Evolutionary conservation across 2,329 filamentous ascomycete genomes (phyloP).

Genomic region (Cercospora sojina): DNA sequence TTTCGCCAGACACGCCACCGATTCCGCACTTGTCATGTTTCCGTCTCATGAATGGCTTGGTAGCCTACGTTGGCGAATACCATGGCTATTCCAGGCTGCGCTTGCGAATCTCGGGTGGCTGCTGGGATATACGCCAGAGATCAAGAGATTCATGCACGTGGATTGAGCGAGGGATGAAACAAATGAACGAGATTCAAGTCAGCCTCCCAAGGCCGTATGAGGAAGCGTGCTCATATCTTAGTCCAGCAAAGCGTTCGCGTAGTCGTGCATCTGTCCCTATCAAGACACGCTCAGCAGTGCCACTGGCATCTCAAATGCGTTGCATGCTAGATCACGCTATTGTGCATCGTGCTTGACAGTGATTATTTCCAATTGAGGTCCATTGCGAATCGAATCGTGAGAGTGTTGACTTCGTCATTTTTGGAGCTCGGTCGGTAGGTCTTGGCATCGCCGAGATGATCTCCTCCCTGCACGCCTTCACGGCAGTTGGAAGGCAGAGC

Average conservation of each 20-base stretch:
- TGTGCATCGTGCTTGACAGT: too few relatives aligned
- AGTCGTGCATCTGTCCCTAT: neutral
- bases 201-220: neutral
- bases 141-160: constrained; percentile 3
- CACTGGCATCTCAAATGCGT: too few relatives aligned
- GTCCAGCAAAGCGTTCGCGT: neutral
- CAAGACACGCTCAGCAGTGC: too few relatives aligned
- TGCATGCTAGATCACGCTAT: too few relatives aligned
- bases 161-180: neutral
- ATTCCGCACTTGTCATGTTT: constrained; percentile 9
- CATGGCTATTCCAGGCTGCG: neutral
- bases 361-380: too few relatives aligned
- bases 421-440: neutral
- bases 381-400: neutral
- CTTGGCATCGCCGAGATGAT: neutral
- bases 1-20: constrained; percentile 2
- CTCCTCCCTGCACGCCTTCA: constrained; percentile 5
- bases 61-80: neutral
- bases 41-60: neutral
- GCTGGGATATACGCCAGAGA: constrained; percentile 9
- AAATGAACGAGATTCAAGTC: too few relatives aligned
- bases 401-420: neutral
- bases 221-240: neutral
- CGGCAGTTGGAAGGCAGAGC: neutral
- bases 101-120: neutral